Base-by-base conservation (phyloP, 1,139 yeast species). In the Diutina sp. region DNA sequence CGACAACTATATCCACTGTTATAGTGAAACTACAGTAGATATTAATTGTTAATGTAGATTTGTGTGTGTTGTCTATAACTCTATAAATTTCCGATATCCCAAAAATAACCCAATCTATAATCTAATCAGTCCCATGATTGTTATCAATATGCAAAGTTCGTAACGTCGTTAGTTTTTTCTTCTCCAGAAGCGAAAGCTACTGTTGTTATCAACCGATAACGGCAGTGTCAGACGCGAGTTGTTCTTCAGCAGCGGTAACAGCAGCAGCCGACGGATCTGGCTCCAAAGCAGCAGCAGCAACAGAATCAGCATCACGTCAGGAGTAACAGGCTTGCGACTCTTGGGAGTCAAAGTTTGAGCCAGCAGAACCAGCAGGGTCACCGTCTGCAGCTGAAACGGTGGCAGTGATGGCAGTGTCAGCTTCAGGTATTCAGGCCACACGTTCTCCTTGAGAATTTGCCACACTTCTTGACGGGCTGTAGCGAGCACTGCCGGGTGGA, bases 311-410 rank as follows among this genome's bases (percentile, higher is more conserved):
- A 21, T 58, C 30, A 41, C 51, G 57, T 55, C 38, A 29, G 56
- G 57, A 32, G 60, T 52, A 58, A 67, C 69, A 55, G 70, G 63
- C 56, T 70, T 72, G 18, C 71, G 71, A 56, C 70, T 63, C 38
- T 71, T 58, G 58, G 66, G 69, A 16, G 70, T 61, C 16, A 69
- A 58, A 7, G 73, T 47, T 28, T 66, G 7, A 66, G 60, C 12
- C 70, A 60, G 2, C 70, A 8, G 57, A 59, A 28, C 59, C 56
- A 35, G 60, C 56, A 46, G 56, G 54, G 7, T 53, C 38, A 51
- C 57, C 51, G 30, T 58, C 48, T 14, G 59, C 44, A 30, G 53
- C 16, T 50, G 41, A 8, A 50, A n/a, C 7, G n/a, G 53, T n/a
- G 53, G 44, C 53, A 32, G 44, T 4, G n/a, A 11, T 12, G 53